phyloP scores from a whole-genome alignment of 163 green algal genomes.

The Smithsoniella earleae region DNA sequence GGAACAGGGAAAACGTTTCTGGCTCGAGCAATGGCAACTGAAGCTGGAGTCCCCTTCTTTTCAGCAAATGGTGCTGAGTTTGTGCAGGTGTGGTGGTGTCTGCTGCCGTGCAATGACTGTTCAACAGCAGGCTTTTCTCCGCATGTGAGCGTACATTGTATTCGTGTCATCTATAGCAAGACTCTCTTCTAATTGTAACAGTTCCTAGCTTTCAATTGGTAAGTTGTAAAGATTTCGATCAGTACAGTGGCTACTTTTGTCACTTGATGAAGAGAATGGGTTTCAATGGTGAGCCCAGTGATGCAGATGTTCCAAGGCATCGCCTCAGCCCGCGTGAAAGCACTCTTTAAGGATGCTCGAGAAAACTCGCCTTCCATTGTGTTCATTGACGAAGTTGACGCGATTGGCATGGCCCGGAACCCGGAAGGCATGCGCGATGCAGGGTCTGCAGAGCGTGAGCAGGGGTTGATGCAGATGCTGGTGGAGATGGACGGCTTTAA shows the following conservation, averaged over 20 bases:
- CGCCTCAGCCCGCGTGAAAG: slow-evolving; percentile 50
- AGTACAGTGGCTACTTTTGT: too few relatives aligned
- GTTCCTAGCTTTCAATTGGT: too few relatives aligned
- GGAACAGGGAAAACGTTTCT: slow-evolving; percentile 83
- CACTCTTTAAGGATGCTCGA: slow-evolving; percentile 48
- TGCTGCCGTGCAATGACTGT: too few relatives aligned
- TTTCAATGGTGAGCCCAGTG: too few relatives aligned
- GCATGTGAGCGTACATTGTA: too few relatives aligned
- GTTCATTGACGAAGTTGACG: slow-evolving; percentile 87
- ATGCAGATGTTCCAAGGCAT: slow-evolving; percentile 77
- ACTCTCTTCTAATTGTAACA: too few relatives aligned
- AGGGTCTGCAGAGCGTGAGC: slow-evolving; percentile 49
- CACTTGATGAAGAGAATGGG: too few relatives aligned
- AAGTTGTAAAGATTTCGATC: too few relatives aligned
- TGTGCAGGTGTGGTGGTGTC: slow-evolving; percentile 43
- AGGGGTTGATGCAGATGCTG: slow-evolving; percentile 68
- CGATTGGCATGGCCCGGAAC: slow-evolving; percentile 45
- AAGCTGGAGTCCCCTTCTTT: slow-evolving; percentile 65
- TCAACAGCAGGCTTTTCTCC: too few relatives aligned
- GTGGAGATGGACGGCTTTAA: slow-evolving; percentile 95
- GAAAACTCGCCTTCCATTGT: slow-evolving; percentile 67
- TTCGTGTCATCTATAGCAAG: too few relatives aligned
- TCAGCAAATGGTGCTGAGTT: slow-evolving; percentile 75
- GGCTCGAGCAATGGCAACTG: slow-evolving; percentile 73
- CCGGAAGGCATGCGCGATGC: slow-evolving; percentile 38